Evolutionary conservation across 2,329 filamentous ascomycete species (phyloP), one percentile per base, ranked within the genome.

Genomic region (Falciphora oryzae): DNA sequence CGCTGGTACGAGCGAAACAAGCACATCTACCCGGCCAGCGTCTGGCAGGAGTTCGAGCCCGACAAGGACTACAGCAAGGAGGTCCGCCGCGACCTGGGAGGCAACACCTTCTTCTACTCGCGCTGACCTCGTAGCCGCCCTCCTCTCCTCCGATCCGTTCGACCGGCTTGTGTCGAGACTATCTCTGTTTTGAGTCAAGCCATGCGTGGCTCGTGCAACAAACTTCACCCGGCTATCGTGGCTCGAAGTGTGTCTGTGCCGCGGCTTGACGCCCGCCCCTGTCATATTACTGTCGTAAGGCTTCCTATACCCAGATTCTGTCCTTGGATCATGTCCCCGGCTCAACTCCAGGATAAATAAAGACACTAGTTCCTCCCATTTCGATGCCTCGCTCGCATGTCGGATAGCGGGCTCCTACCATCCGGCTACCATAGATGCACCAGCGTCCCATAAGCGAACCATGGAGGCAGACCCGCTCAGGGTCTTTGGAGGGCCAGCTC

Each of bases 1-100:
- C 83, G 95, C 66, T 99, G 95, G 95, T 99, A 97, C 75, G 93
- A 97, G 80, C 86, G 89, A 72, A 97, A 98, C 75, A 99, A 98
- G 78, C 95, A 99, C 76, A 98, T 99, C 65, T 99, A 94, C 75
- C 95, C 95, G 0, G 94, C 94, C 27, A 98, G 92, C 74, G 85
- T 94, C 60, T 99, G 95, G 95, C 92, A 93, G 71, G 91, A 96
- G 68, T 99, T 96, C 75, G 93, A 97, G 69, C 90, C 93, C 0
- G 91, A 92, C 67, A 91, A 90, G 76, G 91, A 97, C 71, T 96
- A 96, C 78, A 84, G 86, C 72, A 84, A 81, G 68, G 87, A 91
- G 69, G 85, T 93, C 56, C 85, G 91, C 70, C 90, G 92, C 72
- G 95, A 99, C 77, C 85, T 85, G 16, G 89, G 92, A 64, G 95